Evolutionary conservation across 805 yeast species (phyloP).

Genomic region (Kregervanrija delftensis): DNA sequence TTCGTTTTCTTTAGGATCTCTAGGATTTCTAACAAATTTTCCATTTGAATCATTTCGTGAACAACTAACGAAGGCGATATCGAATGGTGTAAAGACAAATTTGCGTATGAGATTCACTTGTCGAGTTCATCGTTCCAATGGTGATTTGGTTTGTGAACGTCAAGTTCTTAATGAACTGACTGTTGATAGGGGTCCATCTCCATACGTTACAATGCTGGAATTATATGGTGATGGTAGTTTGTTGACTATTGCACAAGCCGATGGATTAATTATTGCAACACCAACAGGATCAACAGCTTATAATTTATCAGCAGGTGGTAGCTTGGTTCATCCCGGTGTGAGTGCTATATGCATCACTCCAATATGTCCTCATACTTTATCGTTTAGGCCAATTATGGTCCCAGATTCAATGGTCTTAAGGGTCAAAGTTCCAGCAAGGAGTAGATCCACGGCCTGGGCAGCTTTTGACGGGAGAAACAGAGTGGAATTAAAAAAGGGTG

Average conservation of each 20-base stretch:
- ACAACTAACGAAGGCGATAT: conserved; percentile 50
- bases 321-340: conserved; percentile 89
- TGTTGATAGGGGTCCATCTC: conserved; percentile 90
- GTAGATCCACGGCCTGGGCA: conserved; percentile 93
- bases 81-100: conserved; percentile 68
- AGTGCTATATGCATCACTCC: conserved; percentile 92
- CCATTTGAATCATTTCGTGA: conserved; percentile 65
- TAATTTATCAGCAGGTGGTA: conserved; percentile 92
- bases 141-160: conserved; percentile 52
- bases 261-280: conserved; percentile 86
- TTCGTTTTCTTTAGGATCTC: conserved; percentile 81
- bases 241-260: conserved; percentile 88
- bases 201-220: conserved; percentile 85
- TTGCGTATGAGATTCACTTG: conserved; percentile 86
- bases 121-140: conserved; percentile 51
- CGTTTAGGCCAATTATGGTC: conserved; percentile 84
- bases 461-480: conserved; percentile 92
- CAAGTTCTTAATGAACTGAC: conserved; percentile 88
- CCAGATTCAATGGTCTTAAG: conserved; percentile 89
- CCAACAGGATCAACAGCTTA: conserved; percentile 98
- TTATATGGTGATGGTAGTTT: conserved; percentile 81
- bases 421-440: conserved; percentile 69
- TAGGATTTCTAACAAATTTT: conserved; percentile 89
- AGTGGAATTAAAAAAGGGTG: conserved; percentile 75
- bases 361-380: conserved; percentile 90